These are phyloP conservation scores for Calocybe cyanea DNA, from an alignment of 768 basidiomycete species.

Conservation along the genomic window DNA sequence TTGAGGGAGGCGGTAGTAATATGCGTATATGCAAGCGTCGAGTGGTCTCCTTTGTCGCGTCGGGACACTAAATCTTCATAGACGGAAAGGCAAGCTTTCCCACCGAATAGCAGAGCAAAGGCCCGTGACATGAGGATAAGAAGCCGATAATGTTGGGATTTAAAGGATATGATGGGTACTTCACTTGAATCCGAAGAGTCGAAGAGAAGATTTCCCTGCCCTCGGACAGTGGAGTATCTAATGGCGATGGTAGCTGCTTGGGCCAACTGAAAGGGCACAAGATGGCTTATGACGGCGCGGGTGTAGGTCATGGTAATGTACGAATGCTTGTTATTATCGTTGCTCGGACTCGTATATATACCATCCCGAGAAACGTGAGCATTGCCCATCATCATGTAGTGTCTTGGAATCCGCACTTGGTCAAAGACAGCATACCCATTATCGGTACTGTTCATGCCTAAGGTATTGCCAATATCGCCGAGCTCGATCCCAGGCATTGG, in stretches of 20 bases:
- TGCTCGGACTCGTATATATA: constrained; percentile 9
- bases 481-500: constrained; percentile 22
- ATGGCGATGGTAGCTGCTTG: constrained; percentile 21
- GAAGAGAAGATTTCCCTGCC: constrained; percentile 22
- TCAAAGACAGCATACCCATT: constrained; percentile 24
- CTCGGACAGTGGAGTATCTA: constrained; percentile 23
- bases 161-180: constrained; percentile 18
- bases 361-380: constrained; percentile 18
- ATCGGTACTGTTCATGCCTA: constrained; percentile 21
- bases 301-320: constrained; percentile 22
- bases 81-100: constrained; percentile 8
- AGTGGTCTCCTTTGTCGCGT: constrained; percentile 9
- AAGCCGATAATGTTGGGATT: constrained; percentile 21
- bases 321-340: constrained; percentile 13
- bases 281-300: constrained; percentile 12
- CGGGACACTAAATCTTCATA: constrained; percentile 14
- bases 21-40: constrained; percentile 14
- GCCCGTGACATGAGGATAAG: constrained; percentile 15
- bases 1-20: constrained; percentile 19
- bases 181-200: constrained; percentile 8
- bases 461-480: constrained; percentile 22
- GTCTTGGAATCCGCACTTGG: constrained; percentile 20
- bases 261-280: constrained; percentile 20
- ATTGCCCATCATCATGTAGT: constrained; percentile 20
- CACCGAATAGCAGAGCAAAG: constrained; percentile 19